Conservation (phyloP, 371 early-diverging fungal genomes). For the Actinomortierella ambigua region DNA sequence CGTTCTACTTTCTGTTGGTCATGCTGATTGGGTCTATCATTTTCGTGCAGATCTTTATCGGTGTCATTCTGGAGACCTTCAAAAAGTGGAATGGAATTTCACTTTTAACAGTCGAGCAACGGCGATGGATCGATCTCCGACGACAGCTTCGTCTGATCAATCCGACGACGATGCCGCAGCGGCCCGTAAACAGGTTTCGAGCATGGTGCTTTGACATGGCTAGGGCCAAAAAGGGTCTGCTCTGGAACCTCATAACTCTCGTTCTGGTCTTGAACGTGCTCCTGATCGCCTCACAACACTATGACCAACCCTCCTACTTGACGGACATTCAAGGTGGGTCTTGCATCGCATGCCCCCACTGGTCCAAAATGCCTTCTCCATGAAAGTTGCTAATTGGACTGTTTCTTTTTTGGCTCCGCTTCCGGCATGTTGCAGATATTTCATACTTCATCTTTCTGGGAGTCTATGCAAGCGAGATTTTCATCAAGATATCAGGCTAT, state of each 20-base stretch:
- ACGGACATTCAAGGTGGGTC: conserved; percentile 49
- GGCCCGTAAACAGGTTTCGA: conserved; percentile 47
- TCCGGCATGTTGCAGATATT: conserved; percentile 44
- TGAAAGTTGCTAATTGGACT: background rate
- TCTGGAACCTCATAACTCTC: conserved; percentile 47
- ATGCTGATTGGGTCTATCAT: conserved; percentile 62
- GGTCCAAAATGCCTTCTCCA: no score
- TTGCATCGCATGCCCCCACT: no score
- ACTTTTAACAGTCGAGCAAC: conserved; percentile 53
- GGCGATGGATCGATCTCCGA: conserved; percentile 57
- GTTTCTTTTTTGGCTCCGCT: background rate
- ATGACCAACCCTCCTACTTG: conserved; percentile 52
- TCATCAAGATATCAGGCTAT: conserved; percentile 51
- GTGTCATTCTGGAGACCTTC: conserved; percentile 61
- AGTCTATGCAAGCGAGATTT: conserved; percentile 49
- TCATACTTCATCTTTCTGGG: conserved; percentile 54
- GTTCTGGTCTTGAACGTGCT: conserved; percentile 49
- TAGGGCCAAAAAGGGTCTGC: conserved; percentile 52
- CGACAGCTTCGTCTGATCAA: conserved; percentile 53
- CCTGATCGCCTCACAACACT: conserved; percentile 53
- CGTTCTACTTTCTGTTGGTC: conserved; percentile 53
- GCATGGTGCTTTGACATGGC: conserved; percentile 55
- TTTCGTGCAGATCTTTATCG: conserved; percentile 60
- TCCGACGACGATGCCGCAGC: conserved; percentile 48
- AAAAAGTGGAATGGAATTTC: conserved; percentile 58